These are phyloP conservation scores for Talaromyces thailandensis DNA, from an alignment of 495 filamentous ascomycete species.

Conservation along the genomic window DNA sequence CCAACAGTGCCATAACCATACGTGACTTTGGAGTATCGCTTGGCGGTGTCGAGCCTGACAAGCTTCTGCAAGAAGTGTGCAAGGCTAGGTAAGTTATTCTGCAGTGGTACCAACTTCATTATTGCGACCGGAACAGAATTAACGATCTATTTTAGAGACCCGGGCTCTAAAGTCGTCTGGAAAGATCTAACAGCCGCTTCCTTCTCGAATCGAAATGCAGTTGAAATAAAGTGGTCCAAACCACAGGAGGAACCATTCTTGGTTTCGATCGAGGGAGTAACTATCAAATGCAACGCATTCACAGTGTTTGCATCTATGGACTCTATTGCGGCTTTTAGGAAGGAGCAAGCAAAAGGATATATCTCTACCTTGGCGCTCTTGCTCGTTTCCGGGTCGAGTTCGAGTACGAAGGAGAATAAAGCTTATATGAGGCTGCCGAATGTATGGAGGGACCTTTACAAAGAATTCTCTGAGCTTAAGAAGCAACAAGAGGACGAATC, in stretches of 20 bases:
- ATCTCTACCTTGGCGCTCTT: constrained; percentile 77
- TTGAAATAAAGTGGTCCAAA: constrained; percentile 76
- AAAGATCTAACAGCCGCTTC: constrained; percentile 58
- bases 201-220: constrained; percentile 63
- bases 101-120: not conserved
- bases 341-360: constrained; percentile 76
- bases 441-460: constrained; percentile 79
- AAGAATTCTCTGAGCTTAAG: constrained; percentile 60
- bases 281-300: constrained; percentile 32
- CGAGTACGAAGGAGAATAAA: constrained; percentile 77
- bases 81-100: constrained; percentile 55
- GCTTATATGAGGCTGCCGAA: constrained; percentile 67
- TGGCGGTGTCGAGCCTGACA: constrained; percentile 54
- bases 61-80: constrained; percentile 78
- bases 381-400: constrained; percentile 62
- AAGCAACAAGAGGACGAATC: constrained; percentile 57
- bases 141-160: constrained; percentile 43
- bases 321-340: constrained; percentile 61
- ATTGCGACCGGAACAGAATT: constrained; percentile 1
- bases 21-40: constrained; percentile 78
- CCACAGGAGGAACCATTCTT: constrained; percentile 49
- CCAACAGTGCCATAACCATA: constrained; percentile 38
- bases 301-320: constrained; percentile 60
- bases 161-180: constrained; percentile 53
- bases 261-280: constrained; percentile 27